Percentiles rank a stretch among this genome's conserved stretches.
These are phyloP conservation scores for Pseudogymnoascus sp. DNA, from an alignment of 2,329 filamentous ascomycete genomes.

Conservation along the genomic window DNA sequence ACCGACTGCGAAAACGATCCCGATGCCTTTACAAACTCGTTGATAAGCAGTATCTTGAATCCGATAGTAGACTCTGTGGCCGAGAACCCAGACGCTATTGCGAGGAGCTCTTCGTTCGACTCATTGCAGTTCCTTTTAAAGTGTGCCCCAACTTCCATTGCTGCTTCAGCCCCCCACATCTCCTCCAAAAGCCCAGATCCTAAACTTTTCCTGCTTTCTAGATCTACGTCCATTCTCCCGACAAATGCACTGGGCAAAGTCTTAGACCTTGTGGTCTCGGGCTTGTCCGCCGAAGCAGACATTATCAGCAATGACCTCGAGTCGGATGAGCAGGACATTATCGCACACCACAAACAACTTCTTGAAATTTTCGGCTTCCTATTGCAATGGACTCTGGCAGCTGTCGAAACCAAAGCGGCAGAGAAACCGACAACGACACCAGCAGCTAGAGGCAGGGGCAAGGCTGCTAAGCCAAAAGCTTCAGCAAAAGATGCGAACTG, in stretches of 20 bases:
- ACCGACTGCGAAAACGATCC: slow-evolving; percentile 90
- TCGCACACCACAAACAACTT: slow-evolving; percentile 80
- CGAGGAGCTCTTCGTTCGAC: slow-evolving; percentile 72
- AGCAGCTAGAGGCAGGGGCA: slow-evolving; percentile 63
- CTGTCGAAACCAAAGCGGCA: slow-evolving; percentile 86
- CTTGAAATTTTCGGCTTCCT: slow-evolving; percentile 93
- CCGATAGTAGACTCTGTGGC: slow-evolving; percentile 88
- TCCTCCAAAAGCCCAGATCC: slow-evolving; percentile 40
- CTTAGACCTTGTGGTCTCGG: slow-evolving; percentile 82
- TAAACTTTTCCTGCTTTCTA: slow-evolving; percentile 59
- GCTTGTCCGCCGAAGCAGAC: slow-evolving; percentile 77
- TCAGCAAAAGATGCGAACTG: slow-evolving; percentile 69
- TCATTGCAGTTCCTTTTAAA: slow-evolving; percentile 94
- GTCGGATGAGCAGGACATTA: slow-evolving; percentile 78
- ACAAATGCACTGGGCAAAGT: slow-evolving; percentile 82
- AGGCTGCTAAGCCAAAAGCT: slow-evolving; percentile 67
- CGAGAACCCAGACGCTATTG: slow-evolving; percentile 83
- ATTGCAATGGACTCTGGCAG: slow-evolving; percentile 88
- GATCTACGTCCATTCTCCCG: slow-evolving; percentile 72
- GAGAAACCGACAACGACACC: slow-evolving; percentile 74
- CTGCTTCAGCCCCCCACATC: slow-evolving; percentile 20
- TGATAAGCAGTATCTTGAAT: slow-evolving; percentile 82
- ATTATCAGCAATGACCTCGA: slow-evolving; percentile 79
- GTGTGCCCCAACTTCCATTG: slow-evolving; percentile 59
- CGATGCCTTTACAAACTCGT: slow-evolving; percentile 65